Base-by-base conservation (phyloP, 345 rosid genomes). In the Orychophragmus violaceus region DNA sequence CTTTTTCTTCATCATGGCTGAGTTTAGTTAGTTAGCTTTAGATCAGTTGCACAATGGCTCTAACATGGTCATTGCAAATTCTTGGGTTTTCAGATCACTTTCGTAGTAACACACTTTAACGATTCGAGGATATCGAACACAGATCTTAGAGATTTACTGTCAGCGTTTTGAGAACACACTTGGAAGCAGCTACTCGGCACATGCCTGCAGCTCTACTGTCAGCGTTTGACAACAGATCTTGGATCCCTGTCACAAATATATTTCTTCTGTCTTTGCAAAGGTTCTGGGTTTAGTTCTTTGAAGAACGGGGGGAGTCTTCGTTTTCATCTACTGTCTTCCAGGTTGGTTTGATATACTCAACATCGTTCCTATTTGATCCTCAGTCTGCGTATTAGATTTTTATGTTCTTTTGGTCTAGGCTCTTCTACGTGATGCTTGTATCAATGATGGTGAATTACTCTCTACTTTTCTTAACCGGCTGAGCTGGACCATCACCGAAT, bases 401-500 rank as follows among this genome's bases (percentile, higher is more conserved):
- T 4, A 63, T 33, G 10, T 3, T 32, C 5, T 14, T 32, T 18
- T 5, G 12, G 53, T 67, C 5, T 30, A 94, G 99, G 83, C 80
- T 35, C 81, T 90, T 77, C 71, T 90, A 59, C 85, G 87, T 60
- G 96, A 94, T 76, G 96, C 86, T 64, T 90, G 95, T 77, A 71
- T 80, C 54, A 74, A 55, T 68, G 82, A 94, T 41, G 83, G 74
- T 63, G 89, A 81, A 48, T 66, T 94, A 67, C 87, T 94, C 74
- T 90, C 95, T 35, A 83, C 87, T 70, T 94, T 90, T 78, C 87
- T 94, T 27, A 94, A 94, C 78, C 96, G 92, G 35, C 77, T 94
- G 57, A 94, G 99, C 84, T 94, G 97, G 99, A 88, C 91, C 53
- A 87, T 94, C 88, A 94, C 95, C 4, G 99, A 88, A 77, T 90